Percentiles rank a stretch among this genome's conserved stretches.
Evolutionary conservation across 768 basidiomycete species (phyloP).

Genomic region (Boletus eberwhitei): DNA sequence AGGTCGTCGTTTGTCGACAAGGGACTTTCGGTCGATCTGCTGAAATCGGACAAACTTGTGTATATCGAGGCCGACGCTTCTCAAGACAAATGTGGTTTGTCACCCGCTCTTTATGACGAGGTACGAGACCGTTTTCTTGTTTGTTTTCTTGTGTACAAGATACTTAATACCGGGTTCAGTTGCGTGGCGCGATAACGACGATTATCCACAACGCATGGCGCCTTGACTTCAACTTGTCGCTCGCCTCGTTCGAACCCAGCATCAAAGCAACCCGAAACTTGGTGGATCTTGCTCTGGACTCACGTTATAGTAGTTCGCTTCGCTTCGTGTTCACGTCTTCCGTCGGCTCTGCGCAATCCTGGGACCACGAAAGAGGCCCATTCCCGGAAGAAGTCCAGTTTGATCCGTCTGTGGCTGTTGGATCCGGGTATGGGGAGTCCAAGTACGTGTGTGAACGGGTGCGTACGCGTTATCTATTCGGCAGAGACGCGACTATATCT

Average conservation of each 20-base stretch:
- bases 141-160: no score
- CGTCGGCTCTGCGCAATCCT: conserved; percentile 16
- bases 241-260: conserved; percentile 37
- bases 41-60: conserved; percentile 33
- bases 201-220: conserved; percentile 25
- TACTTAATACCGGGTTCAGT: neutral
- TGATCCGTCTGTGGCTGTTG: conserved; percentile 28
- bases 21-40: conserved; percentile 27
- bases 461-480: conserved; percentile 15
- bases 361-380: conserved; percentile 19
- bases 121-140: conserved; percentile 10
- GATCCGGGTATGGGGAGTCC: conserved; percentile 35
- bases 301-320: conserved; percentile 9
- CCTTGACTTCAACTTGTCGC: conserved; percentile 40
- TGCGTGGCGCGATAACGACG: conserved; percentile 24
- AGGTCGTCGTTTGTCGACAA: conserved; percentile 31
- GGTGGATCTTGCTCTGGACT: conserved; percentile 33
- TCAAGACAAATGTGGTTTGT: conserved; percentile 28
- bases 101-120: conserved; percentile 25
- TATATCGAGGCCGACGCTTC: conserved; percentile 38
- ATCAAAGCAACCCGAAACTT: conserved; percentile 33
- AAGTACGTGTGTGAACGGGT: conserved; percentile 39
- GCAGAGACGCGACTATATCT: no score
- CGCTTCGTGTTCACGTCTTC: conserved; percentile 30
- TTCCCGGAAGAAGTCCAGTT: conserved; percentile 33